Evolutionary conservation across 106 monocot genomes (phyloP), one percentile per base, ranked within the genome.

Genomic region (Gastrodia elata): DNA sequence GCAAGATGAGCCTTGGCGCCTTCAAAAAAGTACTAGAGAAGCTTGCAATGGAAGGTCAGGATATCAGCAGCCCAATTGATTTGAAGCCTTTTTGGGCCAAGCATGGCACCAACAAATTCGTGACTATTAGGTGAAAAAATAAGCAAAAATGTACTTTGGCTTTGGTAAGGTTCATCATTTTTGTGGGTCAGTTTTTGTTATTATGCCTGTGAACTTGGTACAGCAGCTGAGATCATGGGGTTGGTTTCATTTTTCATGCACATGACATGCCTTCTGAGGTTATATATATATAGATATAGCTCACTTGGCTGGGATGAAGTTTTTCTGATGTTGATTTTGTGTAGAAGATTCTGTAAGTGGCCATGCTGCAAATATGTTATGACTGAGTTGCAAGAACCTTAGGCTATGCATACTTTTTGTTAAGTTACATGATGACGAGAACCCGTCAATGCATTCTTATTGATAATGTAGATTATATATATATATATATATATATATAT

Each of bases 101-200:
- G 74, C 86, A 86, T 74, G 86, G 86, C 8, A 86, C 86, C 15
- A 86, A 86, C 74, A 86, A 86, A 77, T 86, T 86, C 77, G 79
- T 80, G 77, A 82, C 82, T 0, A 86, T 86, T 73, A 86, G 79
- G 80, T 86, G 78, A 78, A 68, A 41, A 76, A 68, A 70, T 84
- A 43, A 28, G 30, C 37, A 67, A n/a, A n/a, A n/a, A n/a, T n/a
- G 39, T 67, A 18, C 9, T n/a, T 67, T 5, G 8, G 67, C 65
- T 65, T 65, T 65, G 36, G 33, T 33, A 65, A 25, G 36, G 65
- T 35, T 25, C 56, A 35, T 42, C 15, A 28, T 41, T 36, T 7
- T 1, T 33, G 18, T 59, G 14, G 37, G n/a, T 37, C 32, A 64
- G 9, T 38, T 71, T 33, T 43, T 61, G n/a, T 67, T 56, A n/a